A percentile compares a stretch with the other conserved stretches of the same genome.
Evolutionary conservation across 2,329 filamentous ascomycete species (phyloP).

Genomic region (Diaporthe eres): DNA sequence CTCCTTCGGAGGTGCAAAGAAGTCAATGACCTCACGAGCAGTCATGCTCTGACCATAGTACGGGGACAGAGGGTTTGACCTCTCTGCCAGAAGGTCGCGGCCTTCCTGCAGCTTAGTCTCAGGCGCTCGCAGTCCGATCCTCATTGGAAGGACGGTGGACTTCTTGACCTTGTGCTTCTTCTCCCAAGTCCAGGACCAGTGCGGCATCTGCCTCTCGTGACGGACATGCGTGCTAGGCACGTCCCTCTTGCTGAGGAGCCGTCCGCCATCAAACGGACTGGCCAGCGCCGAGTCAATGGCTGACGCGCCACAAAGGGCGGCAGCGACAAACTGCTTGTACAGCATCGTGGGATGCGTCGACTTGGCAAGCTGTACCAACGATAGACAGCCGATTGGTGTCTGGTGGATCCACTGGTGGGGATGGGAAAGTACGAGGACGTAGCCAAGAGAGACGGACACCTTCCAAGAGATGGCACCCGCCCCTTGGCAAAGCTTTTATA

Average conservation of each 20-base stretch:
- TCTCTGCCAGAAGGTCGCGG: constrained; percentile 47
- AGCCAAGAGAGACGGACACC: neutral
- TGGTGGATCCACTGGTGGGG: neutral
- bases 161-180: constrained; percentile 46
- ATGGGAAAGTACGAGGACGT: neutral
- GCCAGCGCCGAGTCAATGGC: constrained; percentile 16
- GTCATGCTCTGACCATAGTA: constrained; percentile 59
- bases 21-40: constrained; percentile 53
- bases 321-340: constrained; percentile 27
- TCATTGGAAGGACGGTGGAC: constrained; percentile 49
- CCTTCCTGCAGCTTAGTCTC: constrained; percentile 49
- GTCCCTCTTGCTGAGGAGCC: constrained; percentile 32
- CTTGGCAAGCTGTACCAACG: constrained; percentile 7
- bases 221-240: constrained; percentile 45
- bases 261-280: constrained; percentile 24
- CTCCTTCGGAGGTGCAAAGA: constrained; percentile 54
- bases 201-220: constrained; percentile 48
- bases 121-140: constrained; percentile 51
- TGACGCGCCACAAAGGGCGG: constrained; percentile 19
- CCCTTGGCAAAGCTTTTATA: constrained; percentile 30
- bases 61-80: constrained; percentile 52
- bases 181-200: constrained; percentile 47
- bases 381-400: neutral
- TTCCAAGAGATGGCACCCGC: neutral
- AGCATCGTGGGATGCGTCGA: constrained; percentile 33